Evolutionary conservation across 345 rosid genomes (phyloP), one percentile per base, ranked within the genome.

Genomic region (Eucalyptus brandiana): DNA sequence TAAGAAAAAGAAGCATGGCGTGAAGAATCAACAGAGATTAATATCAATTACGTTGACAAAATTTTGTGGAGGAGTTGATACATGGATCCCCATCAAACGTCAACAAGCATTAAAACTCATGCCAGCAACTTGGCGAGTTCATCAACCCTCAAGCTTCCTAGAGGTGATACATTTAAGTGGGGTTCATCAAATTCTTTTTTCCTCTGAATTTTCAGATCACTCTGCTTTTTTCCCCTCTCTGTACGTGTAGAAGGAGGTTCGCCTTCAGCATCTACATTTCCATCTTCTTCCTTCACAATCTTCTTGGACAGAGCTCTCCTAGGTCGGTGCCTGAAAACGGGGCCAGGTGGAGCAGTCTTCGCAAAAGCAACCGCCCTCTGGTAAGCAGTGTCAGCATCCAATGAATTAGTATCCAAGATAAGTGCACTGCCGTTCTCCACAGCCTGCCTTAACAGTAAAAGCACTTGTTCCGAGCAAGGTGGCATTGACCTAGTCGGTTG

Each of bases 111-210:
- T 14, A 40, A 76, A 76, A 21, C 47, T 91, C 88, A 97, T 7
- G 98, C 91, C 90, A 96, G 93, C 76, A 96, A 89, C 93, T 96
- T 95, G 87, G 99, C 99, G 87, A 96, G 97, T 93, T 97, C 99
- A 92, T 97, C 99, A 24, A 97, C 90, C 87, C 93, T 88, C 80
- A 96, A 90, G 91, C 95, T 95, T 91, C 99, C 99, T 42, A 89
- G 91, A 3, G 97, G 93, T 32, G 86, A 88, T 32, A 88, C 92
- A 88, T 90, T 92, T 87, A 89, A 88, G 87, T 51, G 90, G 62
- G 24, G 85, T 90, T 92, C 94, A 56, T 86, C 91, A 40, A 89
- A 88, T 80, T 90, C 89, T 65, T 88, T 67, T 48, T 47, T 48
- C 91, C 90, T 90, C 65, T 50, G 87, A 72, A 67, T 80, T 88